phyloP scores from a whole-genome alignment of 805 yeast species.

The Lipomyces chichibuensis region DNA sequence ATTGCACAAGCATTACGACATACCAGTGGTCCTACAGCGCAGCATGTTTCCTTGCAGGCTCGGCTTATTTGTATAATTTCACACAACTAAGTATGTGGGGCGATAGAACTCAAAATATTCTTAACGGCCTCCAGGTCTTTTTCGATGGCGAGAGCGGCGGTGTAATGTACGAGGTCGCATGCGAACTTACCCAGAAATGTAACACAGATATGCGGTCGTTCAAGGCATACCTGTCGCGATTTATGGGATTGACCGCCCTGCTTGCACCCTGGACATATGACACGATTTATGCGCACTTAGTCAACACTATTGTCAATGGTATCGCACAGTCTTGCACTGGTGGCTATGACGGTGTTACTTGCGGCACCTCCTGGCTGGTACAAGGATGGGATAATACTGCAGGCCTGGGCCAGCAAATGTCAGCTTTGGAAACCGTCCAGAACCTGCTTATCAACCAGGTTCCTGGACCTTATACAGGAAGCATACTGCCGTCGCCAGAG shows the following conservation, averaged over 20 bases:
- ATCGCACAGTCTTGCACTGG: slow-evolving; percentile 87
- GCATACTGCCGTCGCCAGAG: slow-evolving; percentile 56
- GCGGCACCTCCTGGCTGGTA: slow-evolving; percentile 79
- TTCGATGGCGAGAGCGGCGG: slow-evolving; percentile 45
- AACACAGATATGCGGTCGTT: slow-evolving; percentile 90
- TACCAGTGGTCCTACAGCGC: slow-evolving; percentile 87
- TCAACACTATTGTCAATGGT: slow-evolving; percentile 60
- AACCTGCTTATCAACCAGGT: slow-evolving; percentile 39
- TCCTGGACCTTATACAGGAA: slow-evolving; percentile 49
- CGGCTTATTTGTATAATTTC: slow-evolving; percentile 76
- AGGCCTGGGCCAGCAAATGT: slow-evolving; percentile 91
- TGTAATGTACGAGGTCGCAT: slow-evolving; percentile 80
- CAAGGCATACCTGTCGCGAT: slow-evolving; percentile 79
- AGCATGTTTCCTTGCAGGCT: slow-evolving; percentile 76
- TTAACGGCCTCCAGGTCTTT: slow-evolving; percentile 61
- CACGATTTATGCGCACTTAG: slow-evolving; percentile 43
- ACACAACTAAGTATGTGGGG: slow-evolving; percentile 72
- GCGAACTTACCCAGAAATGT: slow-evolving; percentile 68
- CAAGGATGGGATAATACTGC: slow-evolving; percentile 70
- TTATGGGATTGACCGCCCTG: slow-evolving; percentile 71
- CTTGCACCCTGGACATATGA: slow-evolving; percentile 60
- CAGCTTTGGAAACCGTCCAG: slow-evolving; percentile 70
- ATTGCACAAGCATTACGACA: slow-evolving; percentile 63
- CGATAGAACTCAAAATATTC: slow-evolving; percentile 57
- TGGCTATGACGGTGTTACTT: slow-evolving; percentile 83